phyloP scores from a whole-genome alignment of 352 stramenopile species.

The Globisporangium viniferum region DNA sequence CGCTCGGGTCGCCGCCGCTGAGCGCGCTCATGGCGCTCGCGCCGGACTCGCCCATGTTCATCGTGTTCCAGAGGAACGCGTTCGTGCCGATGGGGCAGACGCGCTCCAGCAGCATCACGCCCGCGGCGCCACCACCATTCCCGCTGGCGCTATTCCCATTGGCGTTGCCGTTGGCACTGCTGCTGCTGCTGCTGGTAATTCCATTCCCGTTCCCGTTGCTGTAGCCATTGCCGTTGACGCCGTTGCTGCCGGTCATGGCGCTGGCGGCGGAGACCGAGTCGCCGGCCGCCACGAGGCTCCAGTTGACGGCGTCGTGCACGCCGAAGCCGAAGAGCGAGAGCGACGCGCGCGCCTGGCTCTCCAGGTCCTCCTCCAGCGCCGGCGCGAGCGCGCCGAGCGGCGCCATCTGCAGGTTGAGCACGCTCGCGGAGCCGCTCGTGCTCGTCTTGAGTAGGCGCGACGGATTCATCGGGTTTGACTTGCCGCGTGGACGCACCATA shows the following conservation, averaged over 20 bases:
- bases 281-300: conserved; percentile 43
- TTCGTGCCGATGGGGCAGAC: conserved; percentile 65
- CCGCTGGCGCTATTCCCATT: conserved; percentile 12
- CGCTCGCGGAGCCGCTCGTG: conserved; percentile 12
- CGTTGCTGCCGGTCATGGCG: not conserved
- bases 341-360: conserved; percentile 55
- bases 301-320: conserved; percentile 48
- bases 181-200: not conserved
- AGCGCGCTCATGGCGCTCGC: conserved; percentile 11
- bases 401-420: conserved; percentile 37
- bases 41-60: conserved; percentile 44
- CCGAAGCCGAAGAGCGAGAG: conserved; percentile 77
- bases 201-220: conserved; percentile 1
- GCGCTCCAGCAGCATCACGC: conserved; percentile 47
- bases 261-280: not conserved
- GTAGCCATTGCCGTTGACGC: not conserved
- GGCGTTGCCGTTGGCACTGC: not conserved
- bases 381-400: conserved; percentile 28
- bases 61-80: conserved; percentile 56
- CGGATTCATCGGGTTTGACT: conserved; percentile 25
- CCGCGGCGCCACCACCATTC: conserved; percentile 18
- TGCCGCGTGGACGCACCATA: conserved; percentile 33
- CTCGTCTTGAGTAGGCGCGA: conserved; percentile 16
- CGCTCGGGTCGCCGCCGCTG: conserved; percentile 10
- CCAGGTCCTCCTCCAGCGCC: conserved; percentile 51